These are phyloP conservation scores for Mariannaea elegans DNA, from an alignment of 2,329 filamentous ascomycete species.

Conservation along the genomic window DNA sequence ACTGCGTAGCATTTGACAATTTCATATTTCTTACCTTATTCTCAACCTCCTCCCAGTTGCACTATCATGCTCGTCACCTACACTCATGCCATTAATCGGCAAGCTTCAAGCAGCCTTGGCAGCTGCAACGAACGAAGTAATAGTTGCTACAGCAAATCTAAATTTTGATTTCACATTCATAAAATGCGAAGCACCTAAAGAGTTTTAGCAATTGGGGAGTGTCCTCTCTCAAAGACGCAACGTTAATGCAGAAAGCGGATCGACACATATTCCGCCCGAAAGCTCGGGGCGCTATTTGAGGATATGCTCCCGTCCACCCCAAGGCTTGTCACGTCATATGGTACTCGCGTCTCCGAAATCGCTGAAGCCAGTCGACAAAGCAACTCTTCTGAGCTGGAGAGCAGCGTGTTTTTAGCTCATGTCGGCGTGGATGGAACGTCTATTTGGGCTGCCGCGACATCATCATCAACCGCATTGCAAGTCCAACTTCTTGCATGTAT, in stretches of 20 bases:
- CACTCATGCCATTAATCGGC: too few relatives aligned
- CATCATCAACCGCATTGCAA: slow-evolving; percentile 37
- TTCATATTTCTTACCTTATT: too few relatives aligned
- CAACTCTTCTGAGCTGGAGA: neutral
- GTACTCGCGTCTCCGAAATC: slow-evolving; percentile 44
- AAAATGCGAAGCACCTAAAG: slow-evolving; percentile 50
- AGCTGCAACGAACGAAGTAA: neutral
- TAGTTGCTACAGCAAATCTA: slow-evolving; percentile 25
- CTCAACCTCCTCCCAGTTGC: too few relatives aligned
- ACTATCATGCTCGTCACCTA: too few relatives aligned
- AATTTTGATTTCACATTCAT: slow-evolving; percentile 55
- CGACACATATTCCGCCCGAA: slow-evolving; percentile 48
- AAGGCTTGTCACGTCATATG: slow-evolving; percentile 46
- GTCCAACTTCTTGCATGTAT: slow-evolving; percentile 48
- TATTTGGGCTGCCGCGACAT: slow-evolving; percentile 41
- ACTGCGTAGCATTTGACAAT: too few relatives aligned
- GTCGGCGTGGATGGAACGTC: slow-evolving; percentile 38
- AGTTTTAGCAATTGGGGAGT: slow-evolving; percentile 45
- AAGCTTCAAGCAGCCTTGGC: neutral
- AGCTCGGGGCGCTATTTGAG: slow-evolving; percentile 51
- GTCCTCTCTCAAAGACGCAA: slow-evolving; percentile 42
- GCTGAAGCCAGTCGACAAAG: slow-evolving; percentile 3
- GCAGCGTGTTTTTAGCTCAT: slow-evolving; percentile 35
- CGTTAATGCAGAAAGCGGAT: slow-evolving; percentile 49
- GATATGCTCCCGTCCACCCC: slow-evolving; percentile 39